These are phyloP conservation scores for Tulasnella sp. DNA, from an alignment of 768 basidiomycete species.

Conservation along the genomic window DNA sequence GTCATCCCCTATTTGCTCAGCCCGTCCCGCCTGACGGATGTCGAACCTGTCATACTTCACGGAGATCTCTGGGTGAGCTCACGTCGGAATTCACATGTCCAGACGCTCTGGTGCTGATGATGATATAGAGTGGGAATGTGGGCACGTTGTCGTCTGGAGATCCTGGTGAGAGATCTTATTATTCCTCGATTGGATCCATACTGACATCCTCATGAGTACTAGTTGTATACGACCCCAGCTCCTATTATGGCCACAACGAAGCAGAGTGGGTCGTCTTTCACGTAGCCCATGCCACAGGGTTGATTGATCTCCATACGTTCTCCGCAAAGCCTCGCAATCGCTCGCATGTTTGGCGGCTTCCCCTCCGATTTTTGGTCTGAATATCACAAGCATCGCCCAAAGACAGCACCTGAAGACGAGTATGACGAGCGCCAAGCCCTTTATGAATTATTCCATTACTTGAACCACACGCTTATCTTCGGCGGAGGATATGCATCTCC, in stretches of 20 bases:
- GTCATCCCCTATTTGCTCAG: constrained; percentile 63
- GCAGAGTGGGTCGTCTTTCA: constrained; percentile 46
- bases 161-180: too few species aligned
- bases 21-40: constrained; percentile 30
- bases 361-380: constrained; percentile 48
- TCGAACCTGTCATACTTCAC: constrained; percentile 61
- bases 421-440: constrained; percentile 53
- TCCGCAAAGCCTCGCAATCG: constrained; percentile 50
- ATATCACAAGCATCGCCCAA: constrained; percentile 53
- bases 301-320: neutral
- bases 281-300: neutral
- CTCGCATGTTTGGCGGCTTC: constrained; percentile 71
- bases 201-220: constrained; percentile 26
- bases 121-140: constrained; percentile 55
- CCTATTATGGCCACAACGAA: constrained; percentile 67
- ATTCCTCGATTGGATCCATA: too few species aligned
- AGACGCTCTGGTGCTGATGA: neutral
- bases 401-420: constrained; percentile 51
- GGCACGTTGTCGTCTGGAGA: constrained; percentile 48
- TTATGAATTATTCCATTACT: constrained; percentile 73
- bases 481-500: constrained; percentile 36
- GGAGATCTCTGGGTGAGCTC: constrained; percentile 67
- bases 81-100: neutral
- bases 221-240: constrained; percentile 67
- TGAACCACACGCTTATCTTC: constrained; percentile 72